Conservation (phyloP, 1,284 basidiomycete species). For the Exobasidium rhododendri region DNA sequence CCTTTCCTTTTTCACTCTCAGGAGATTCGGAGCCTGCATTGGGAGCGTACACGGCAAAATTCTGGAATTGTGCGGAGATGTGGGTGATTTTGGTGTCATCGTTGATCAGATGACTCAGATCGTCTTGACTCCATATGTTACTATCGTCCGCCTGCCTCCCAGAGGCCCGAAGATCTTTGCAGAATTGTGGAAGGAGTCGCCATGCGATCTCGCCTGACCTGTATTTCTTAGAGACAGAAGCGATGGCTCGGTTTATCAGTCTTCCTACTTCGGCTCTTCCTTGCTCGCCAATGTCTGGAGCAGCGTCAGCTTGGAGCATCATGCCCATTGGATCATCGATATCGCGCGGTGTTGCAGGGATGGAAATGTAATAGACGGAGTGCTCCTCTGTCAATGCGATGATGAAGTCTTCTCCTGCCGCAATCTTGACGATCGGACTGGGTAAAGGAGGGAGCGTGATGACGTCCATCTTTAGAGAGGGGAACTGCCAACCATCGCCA, state of each 20-base stretch:
- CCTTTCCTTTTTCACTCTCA: neutral
- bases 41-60: slow-evolving; percentile 13
- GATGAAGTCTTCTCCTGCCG: slow-evolving; percentile 10
- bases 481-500: neutral
- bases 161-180: neutral
- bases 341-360: neutral
- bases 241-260: neutral
- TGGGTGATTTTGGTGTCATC: slow-evolving; percentile 10
- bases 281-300: neutral
- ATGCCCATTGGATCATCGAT: neutral
- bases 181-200: neutral
- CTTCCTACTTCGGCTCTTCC: neutral
- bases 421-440: neutral
- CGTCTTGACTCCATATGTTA: neutral
- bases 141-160: neutral
- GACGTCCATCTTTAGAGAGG: neutral
- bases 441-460: neutral
- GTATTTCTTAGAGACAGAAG: neutral
- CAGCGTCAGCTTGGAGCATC: neutral
- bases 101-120: slow-evolving; percentile 2
- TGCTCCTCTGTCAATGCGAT: neutral
- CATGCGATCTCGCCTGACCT: neutral
- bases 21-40: neutral
- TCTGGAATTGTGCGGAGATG: slow-evolving; percentile 8
- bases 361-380: neutral